Evolutionary conservation across 2,329 filamentous ascomycete species (phyloP).

Genomic region (Aspergillus spinulosporus): DNA sequence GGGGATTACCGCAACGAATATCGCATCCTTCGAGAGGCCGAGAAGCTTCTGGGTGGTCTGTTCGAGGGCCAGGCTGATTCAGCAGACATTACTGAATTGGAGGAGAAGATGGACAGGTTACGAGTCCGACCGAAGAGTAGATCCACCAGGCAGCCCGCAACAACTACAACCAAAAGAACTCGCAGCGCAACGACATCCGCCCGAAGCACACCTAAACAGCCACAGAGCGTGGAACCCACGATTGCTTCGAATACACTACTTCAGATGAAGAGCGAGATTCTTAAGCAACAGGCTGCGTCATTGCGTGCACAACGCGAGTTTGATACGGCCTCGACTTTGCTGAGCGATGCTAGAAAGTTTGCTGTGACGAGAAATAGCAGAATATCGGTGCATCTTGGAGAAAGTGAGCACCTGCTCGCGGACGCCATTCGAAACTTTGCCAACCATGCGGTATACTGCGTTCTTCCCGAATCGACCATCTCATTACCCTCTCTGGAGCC

Average conservation of each 20-base stretch:
- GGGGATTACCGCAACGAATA: constrained; percentile 52
- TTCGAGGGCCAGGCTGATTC: constrained; percentile 34
- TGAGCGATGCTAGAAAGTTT: constrained; percentile 44
- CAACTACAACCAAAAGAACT: constrained; percentile 31
- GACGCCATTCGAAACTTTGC: constrained; percentile 58
- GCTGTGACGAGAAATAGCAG: constrained; percentile 57
- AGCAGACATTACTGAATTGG: constrained; percentile 36
- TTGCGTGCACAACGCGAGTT: constrained; percentile 53
- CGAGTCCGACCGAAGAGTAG: constrained; percentile 34
- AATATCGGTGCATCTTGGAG: constrained; percentile 52
- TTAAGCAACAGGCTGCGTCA: constrained; percentile 54
- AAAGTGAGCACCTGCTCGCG: constrained; percentile 39
- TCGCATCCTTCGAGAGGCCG: constrained; percentile 50
- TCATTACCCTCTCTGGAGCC: constrained; percentile 71
- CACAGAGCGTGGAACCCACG: constrained; percentile 22
- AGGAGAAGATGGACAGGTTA: constrained; percentile 46
- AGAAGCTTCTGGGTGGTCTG: constrained; percentile 47
- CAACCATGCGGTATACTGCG: constrained; percentile 80
- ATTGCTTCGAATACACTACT: constrained; percentile 43
- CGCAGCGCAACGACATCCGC: constrained; percentile 30
- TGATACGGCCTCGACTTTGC: constrained; percentile 56
- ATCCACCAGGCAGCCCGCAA: constrained; percentile 25
- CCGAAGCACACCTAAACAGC: constrained; percentile 24
- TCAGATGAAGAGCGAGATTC: constrained; percentile 50
- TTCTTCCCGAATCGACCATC: constrained; percentile 88